phyloP scores from a whole-genome alignment of 2,329 filamentous ascomycete species.

The Coleophoma eucalyptorum region DNA sequence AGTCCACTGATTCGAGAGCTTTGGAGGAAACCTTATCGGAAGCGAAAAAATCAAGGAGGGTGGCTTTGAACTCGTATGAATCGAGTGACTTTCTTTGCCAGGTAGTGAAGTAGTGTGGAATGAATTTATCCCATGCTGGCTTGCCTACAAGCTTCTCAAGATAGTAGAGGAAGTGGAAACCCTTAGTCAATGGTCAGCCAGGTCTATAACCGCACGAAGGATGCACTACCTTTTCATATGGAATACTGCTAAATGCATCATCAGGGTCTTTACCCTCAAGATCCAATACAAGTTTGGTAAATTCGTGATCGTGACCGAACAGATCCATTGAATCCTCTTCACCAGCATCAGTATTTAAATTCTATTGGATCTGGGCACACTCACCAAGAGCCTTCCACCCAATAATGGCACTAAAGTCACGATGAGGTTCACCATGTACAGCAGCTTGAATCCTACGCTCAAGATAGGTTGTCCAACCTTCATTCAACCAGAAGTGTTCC shows the following conservation, averaged over 20 bases:
- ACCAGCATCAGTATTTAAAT: conserved; percentile 2
- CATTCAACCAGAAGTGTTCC: conserved; percentile 76
- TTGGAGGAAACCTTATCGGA: conserved; percentile 57
- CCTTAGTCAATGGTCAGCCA: conserved; percentile 31
- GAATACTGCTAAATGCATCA: conserved; percentile 87
- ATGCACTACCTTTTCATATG: conserved; percentile 71
- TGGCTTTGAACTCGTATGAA: conserved; percentile 90
- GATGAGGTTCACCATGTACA: conserved; percentile 78
- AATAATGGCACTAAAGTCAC: conserved; percentile 93
- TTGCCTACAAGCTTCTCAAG: conserved; percentile 83
- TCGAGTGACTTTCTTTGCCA: conserved; percentile 86
- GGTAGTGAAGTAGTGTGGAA: conserved; percentile 87
- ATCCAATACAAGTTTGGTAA: conserved; percentile 85
- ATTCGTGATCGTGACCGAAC: conserved; percentile 82
- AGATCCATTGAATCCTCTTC: conserved; percentile 71
- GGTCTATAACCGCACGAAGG: not conserved
- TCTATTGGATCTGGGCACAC: conserved; percentile 9
- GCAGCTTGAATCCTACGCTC: conserved; percentile 78
- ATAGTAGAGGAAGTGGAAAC: conserved; percentile 89
- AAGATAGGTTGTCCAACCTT: conserved; percentile 92
- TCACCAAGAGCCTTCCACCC: conserved; percentile 72
- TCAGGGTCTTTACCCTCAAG: conserved; percentile 91
- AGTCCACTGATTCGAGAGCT: conserved; percentile 73
- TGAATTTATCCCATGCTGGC: conserved; percentile 90
- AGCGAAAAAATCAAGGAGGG: conserved; percentile 80